phyloP scores from a whole-genome alignment of 257 asterid genomes.

The Nicotiana undulata region DNA sequence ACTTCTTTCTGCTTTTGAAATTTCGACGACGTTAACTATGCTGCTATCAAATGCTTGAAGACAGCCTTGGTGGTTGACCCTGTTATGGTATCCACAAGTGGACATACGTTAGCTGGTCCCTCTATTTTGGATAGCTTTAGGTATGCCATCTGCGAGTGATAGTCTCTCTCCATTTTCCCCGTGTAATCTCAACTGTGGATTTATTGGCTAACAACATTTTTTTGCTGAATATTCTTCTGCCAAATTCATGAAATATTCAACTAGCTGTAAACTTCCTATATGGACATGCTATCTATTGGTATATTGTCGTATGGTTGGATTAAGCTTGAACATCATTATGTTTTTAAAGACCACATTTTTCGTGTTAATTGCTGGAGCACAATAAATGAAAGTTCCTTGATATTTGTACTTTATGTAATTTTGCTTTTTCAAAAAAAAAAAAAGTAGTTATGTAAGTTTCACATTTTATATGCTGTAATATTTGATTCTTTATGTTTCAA shows the following conservation, averaged over 20 bases:
- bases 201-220: not conserved
- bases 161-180: not conserved
- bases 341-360: not conserved
- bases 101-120: constrained; percentile 74
- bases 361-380: not conserved
- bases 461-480: not conserved
- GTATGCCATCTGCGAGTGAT: constrained; percentile 27
- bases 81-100: constrained; percentile 96
- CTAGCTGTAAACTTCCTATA: not conserved
- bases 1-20: not conserved
- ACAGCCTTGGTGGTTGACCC: constrained; percentile 98
- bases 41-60: constrained; percentile 28
- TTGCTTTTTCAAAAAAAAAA: not conserved
- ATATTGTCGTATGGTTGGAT: not conserved
- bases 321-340: not conserved
- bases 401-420: not conserved
- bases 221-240: not conserved
- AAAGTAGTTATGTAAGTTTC: not conserved
- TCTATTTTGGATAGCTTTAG: constrained; percentile 52
- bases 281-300: not conserved
- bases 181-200: not conserved
- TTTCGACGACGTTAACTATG: not conserved
- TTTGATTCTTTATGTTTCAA: not conserved
- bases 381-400: not conserved
- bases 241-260: not conserved